Evolutionary conservation across 129 eudicot species (phyloP).

Genomic region (Flaveria brownii): DNA sequence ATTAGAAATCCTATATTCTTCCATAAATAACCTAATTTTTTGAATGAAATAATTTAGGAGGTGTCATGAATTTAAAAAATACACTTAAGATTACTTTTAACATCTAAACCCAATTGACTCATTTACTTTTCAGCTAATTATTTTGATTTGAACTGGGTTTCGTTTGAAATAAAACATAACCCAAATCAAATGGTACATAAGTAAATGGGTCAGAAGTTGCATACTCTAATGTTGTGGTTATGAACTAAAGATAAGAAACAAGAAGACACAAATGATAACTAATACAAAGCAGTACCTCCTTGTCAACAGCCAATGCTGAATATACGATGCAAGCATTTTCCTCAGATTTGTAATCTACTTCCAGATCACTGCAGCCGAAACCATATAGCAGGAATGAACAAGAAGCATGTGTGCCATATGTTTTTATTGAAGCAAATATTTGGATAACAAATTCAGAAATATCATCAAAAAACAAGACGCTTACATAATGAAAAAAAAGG

Average conservation of each 20-base stretch:
- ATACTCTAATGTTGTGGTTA: background rate
- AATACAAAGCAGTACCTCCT: constrained; percentile 53
- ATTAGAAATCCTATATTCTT: background rate
- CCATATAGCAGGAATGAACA: background rate
- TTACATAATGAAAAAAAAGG: too few species aligned
- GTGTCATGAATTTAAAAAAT: background rate
- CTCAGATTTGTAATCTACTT: constrained; percentile 62
- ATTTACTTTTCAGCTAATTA: background rate
- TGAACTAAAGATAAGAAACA: background rate
- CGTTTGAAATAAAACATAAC: background rate
- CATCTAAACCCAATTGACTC: background rate
- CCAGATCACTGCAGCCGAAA: constrained; percentile 58
- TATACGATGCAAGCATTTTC: constrained; percentile 57
- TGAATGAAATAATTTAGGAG: background rate
- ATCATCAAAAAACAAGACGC: too few species aligned
- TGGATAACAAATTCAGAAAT: background rate
- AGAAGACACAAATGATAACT: background rate
- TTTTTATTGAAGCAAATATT: background rate
- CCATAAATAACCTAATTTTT: background rate
- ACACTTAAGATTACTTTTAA: background rate
- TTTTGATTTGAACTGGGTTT: background rate
- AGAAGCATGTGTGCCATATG: background rate
- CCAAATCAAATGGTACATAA: background rate
- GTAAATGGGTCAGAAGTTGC: background rate
- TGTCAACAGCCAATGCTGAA: constrained; percentile 63